phyloP scores from a whole-genome alignment of 495 filamentous ascomycete species.

The Aspergillus heteromorphus region DNA sequence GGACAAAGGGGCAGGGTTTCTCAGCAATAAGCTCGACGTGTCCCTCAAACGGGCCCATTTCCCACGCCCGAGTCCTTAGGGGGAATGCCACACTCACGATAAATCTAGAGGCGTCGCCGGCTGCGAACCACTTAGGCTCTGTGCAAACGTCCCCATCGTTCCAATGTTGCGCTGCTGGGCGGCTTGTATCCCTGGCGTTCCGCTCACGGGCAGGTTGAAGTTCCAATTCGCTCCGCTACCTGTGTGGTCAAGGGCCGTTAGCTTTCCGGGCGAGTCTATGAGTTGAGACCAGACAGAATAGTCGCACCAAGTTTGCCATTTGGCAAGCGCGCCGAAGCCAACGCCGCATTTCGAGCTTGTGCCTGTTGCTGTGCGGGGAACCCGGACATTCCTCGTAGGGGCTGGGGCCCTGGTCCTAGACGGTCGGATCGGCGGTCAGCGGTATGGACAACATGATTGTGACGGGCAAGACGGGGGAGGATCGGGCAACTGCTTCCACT shows the following conservation, averaged over 20 bases:
- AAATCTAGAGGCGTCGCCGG: conserved; percentile 68
- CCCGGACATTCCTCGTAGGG: conserved; percentile 63
- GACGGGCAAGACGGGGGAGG: not conserved
- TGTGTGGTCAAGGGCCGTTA: conserved; percentile 36
- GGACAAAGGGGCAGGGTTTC: conserved; percentile 9
- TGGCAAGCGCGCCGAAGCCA: conserved; percentile 63
- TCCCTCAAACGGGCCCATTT: conserved; percentile 1
- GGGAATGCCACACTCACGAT: conserved; percentile 57
- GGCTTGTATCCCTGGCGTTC: conserved; percentile 52
- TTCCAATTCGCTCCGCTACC: conserved; percentile 69
- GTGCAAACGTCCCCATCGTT: conserved; percentile 69
- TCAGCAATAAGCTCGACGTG: conserved; percentile 14
- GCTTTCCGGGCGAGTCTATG: conserved; percentile 12
- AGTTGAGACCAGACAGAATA: conserved; percentile 5
- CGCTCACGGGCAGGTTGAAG: conserved; percentile 70
- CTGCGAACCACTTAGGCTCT: conserved; percentile 73
- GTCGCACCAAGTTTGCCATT: conserved; percentile 70
- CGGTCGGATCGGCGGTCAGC: conserved; percentile 25
- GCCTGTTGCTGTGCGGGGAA: conserved; percentile 64
- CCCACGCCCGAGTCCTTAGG: not conserved
- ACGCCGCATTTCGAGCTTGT: conserved; percentile 51
- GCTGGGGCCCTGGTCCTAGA: conserved; percentile 61
- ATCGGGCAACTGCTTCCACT: conserved; percentile 13
- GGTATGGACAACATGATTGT: conserved; percentile 11
- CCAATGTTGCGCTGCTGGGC: conserved; percentile 58